Evolutionary conservation across 2,329 filamentous ascomycete genomes (phyloP).

Genomic region (Colletotrichum godetiae): DNA sequence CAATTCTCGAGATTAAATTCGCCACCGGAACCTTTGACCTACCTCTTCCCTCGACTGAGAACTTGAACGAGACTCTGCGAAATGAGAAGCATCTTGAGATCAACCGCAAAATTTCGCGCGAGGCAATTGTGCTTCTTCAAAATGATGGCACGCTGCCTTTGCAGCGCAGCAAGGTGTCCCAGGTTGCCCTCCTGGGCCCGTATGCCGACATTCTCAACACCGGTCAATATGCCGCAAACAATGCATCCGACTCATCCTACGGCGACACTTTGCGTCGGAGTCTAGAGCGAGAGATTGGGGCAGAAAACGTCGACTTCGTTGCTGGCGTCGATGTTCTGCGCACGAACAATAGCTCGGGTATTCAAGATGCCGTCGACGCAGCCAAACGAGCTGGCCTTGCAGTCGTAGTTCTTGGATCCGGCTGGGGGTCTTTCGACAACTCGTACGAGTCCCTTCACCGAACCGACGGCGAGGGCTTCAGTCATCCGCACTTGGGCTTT

Average conservation of each 20-base stretch:
- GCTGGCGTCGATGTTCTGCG: constrained; percentile 33
- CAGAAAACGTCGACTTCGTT: constrained; percentile 38
- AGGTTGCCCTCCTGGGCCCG: constrained; percentile 37
- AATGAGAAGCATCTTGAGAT: constrained; percentile 33
- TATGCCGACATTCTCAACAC: constrained; percentile 39
- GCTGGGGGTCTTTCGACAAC: constrained; percentile 40
- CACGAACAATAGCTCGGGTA: constrained; percentile 37
- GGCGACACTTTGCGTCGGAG: constrained; percentile 38
- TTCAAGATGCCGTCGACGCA: constrained; percentile 39
- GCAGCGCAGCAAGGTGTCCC: not conserved
- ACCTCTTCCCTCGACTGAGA: constrained; percentile 38
- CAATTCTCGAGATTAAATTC: constrained; percentile 45
- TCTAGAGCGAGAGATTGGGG: constrained; percentile 35
- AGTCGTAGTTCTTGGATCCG: constrained; percentile 45
- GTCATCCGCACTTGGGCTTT: constrained; percentile 45
- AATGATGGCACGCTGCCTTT: constrained; percentile 38
- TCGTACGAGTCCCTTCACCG: constrained; percentile 40
- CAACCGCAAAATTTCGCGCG: constrained; percentile 38
- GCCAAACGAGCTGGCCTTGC: constrained; percentile 44
- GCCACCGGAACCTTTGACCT: constrained; percentile 42
- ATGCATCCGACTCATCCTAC: constrained; percentile 37
- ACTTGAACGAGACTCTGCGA: constrained; percentile 32
- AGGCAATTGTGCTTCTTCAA: constrained; percentile 39
- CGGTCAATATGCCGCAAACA: constrained; percentile 38
- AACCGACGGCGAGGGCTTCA: constrained; percentile 47